A percentile compares a stretch with the other conserved stretches of the same genome.
phyloP scores from a whole-genome alignment of 768 basidiomycete species.

The Lactarius vividus region DNA sequence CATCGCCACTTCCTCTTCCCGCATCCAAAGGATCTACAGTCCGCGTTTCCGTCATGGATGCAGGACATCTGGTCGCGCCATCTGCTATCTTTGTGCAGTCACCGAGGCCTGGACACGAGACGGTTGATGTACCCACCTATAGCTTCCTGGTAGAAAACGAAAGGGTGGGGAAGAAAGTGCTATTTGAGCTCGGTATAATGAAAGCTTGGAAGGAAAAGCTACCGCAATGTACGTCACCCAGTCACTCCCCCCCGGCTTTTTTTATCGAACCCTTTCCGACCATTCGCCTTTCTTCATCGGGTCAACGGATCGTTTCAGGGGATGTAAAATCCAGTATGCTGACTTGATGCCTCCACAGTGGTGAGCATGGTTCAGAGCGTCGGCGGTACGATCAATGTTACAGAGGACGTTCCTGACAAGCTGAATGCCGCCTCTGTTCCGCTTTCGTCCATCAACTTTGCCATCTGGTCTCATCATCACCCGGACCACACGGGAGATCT shows the following conservation, averaged over 20 bases:
- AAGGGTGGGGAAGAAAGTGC: background rate
- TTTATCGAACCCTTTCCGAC: background rate
- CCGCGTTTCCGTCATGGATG: background rate
- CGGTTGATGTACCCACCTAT: background rate
- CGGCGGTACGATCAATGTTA: background rate
- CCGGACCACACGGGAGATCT: background rate
- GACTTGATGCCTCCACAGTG: background rate
- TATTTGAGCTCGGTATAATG: conserved; percentile 4
- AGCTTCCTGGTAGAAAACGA: conserved; percentile 11
- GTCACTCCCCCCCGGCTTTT: background rate
- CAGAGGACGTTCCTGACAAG: background rate
- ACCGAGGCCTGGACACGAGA: background rate
- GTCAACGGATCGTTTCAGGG: background rate
- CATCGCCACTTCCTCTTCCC: background rate
- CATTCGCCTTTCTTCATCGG: background rate
- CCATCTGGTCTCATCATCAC: conserved; percentile 8
- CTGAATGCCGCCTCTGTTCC: background rate
- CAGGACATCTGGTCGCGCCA: background rate
- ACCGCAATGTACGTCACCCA: background rate
- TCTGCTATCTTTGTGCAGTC: background rate
- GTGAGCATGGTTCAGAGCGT: background rate
- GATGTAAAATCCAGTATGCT: background rate
- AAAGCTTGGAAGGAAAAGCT: conserved; percentile 2
- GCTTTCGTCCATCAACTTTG: background rate
- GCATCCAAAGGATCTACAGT: background rate